Evolutionary conservation across 2,329 filamentous ascomycete genomes (phyloP).

Genomic region (Chaetothyriales sp.): DNA sequence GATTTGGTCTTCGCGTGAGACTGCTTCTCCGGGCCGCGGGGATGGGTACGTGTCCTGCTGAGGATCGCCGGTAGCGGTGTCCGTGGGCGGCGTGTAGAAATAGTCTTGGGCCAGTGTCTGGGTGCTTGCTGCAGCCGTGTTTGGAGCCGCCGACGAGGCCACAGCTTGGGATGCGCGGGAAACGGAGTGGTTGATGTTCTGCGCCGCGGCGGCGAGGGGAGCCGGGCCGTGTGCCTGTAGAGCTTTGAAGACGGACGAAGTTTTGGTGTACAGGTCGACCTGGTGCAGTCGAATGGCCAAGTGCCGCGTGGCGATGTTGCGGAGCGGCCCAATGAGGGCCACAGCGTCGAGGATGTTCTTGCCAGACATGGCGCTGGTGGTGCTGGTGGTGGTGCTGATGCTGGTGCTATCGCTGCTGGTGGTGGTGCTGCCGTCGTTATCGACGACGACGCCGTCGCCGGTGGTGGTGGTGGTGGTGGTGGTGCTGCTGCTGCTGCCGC

Average conservation of each 20-base stretch:
- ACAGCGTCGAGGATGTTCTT: constrained; percentile 58
- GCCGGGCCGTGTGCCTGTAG: constrained; percentile 36
- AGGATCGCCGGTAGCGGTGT: constrained; percentile 28
- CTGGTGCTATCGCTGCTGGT: background rate
- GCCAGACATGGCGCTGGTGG: constrained; percentile 33
- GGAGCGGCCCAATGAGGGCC: constrained; percentile 55
- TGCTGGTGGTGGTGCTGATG: background rate
- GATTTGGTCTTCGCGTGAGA: constrained; percentile 39
- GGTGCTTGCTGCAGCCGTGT: constrained; percentile 4
- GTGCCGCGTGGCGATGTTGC: constrained; percentile 52
- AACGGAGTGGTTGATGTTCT: constrained; percentile 6
- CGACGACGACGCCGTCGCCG: background rate
- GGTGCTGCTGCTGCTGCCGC: too few species aligned
- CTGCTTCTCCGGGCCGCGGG: constrained; percentile 39
- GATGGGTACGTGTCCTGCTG: constrained; percentile 28
- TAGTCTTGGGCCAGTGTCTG: constrained; percentile 34
- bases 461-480: constrained; percentile 16
- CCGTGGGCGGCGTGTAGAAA: constrained; percentile 33
- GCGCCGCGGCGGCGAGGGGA: constrained; percentile 6
- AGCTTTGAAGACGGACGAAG: constrained; percentile 50
- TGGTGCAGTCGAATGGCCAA: constrained; percentile 46
- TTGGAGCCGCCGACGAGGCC: background rate
- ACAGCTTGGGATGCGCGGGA: constrained; percentile 15
- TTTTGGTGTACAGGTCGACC: constrained; percentile 49
- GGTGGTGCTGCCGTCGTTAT: background rate